Base-by-base conservation (phyloP, 148 eudicot genomes). In the Rhododendron ovatum region DNA sequence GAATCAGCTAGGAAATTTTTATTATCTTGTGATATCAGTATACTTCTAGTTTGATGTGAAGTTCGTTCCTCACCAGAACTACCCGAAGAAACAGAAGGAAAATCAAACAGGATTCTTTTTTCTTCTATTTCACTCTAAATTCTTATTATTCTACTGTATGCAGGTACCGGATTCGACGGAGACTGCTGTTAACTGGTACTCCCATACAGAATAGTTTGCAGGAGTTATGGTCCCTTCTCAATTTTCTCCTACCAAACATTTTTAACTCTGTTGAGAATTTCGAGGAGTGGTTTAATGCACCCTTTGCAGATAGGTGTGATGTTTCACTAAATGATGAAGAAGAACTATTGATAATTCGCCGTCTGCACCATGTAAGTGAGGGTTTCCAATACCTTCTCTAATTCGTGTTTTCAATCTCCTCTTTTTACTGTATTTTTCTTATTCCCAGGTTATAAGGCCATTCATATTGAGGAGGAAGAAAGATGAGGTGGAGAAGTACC, bases 231-330 rank as follows among this genome's bases (percentile, higher is more conserved):
- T 90, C 99, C 85, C 95, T 97, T 55, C 98, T 97, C 80, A 97
- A 97, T 89, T 97, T 97, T 89, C 98, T 97, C 69, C 98, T 97
- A 57, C 99, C 99, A n/a, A 96, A 86, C 88, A 97, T 97, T 85
- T 97, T 97, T 74, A 97, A 97, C 88, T 97, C 99, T 33, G 96
- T 95, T 78, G 95, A 93, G 55, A 94, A 95, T 89, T 97, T 97
- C 74, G 99, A 94, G 92, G 99, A 97, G 88, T 97, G 99, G 99
- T 97, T 97, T 86, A 97, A 97, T 91, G 98, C 98, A 67, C 99
- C 98, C 81, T 97, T 97, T 89, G 93, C 99, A 18, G 99, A 97
- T 86, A 91, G 93, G 65, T 90, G 95, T 91, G 98, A 97, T 88
- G 98, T 92, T 85, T 87, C 93, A 78, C 86, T 97, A 84, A 93